Evolutionary conservation across 768 basidiomycete genomes (phyloP).

Genomic region (Hebeloma cylindrosporum): DNA sequence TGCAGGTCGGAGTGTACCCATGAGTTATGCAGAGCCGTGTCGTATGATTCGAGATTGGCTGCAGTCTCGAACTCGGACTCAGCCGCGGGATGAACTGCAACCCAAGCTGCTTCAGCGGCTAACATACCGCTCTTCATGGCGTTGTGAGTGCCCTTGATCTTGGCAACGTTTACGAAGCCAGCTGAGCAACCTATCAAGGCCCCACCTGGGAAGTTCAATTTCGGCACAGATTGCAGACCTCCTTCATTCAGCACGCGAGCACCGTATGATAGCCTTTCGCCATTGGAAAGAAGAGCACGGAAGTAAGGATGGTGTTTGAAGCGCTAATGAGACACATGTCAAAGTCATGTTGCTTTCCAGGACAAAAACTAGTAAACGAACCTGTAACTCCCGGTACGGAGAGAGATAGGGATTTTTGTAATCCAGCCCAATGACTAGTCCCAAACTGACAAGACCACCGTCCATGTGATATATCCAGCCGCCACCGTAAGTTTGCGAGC

Average conservation of each 20-base stretch:
- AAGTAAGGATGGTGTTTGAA: constrained; percentile 99
- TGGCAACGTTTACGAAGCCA: constrained; percentile 94
- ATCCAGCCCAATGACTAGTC: constrained; percentile 91
- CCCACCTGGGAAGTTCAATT: constrained; percentile 86
- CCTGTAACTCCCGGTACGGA: constrained; percentile 93
- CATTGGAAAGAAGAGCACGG: constrained; percentile 68
- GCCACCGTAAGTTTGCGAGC: constrained; percentile 83
- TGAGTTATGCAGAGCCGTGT: constrained; percentile 63
- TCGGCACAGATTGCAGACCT: constrained; percentile 88
- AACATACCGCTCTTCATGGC: constrained; percentile 99
- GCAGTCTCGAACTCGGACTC: constrained; percentile 22
- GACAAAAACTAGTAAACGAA: constrained; percentile 35
- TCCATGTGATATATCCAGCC: constrained; percentile 97
- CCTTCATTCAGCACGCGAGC: constrained; percentile 91
- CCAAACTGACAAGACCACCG: constrained; percentile 84
- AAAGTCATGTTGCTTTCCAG: constrained; percentile 2
- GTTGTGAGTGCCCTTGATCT: constrained; percentile 98
- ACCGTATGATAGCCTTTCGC: constrained; percentile 82
- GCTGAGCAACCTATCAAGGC: constrained; percentile 94
- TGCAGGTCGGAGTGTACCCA: constrained; percentile 87
- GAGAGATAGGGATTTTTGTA: constrained; percentile 92
- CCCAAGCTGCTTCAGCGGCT: constrained; percentile 85
- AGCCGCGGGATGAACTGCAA: constrained; percentile 44
- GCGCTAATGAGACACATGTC: constrained; percentile 30
- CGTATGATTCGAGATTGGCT: constrained; percentile 73